Evolutionary conservation across 1,284 basidiomycete genomes (phyloP).

Genomic region (Omphalotus olearius): DNA sequence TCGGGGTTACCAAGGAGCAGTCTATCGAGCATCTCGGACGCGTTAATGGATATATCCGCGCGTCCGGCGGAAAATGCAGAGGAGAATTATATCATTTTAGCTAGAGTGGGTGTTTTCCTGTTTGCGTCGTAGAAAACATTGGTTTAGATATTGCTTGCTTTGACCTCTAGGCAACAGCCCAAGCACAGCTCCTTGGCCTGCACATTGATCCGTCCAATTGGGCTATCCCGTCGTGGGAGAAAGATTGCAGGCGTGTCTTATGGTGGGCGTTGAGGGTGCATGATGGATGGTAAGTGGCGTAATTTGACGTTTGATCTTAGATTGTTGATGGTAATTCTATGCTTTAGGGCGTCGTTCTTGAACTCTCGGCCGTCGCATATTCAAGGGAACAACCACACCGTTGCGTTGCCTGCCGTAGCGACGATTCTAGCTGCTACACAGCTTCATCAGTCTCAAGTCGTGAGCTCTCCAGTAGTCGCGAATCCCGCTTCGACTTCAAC

Average conservation of each 20-base stretch:
- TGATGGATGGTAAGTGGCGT: conserved; percentile 16
- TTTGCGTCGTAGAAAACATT: no score
- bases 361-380: conserved; percentile 24
- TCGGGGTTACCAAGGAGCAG: conserved; percentile 1
- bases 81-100: conserved; percentile 11
- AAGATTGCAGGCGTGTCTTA: conserved; percentile 17
- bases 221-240: conserved; percentile 23
- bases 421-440: not conserved
- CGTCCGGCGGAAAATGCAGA: not conserved
- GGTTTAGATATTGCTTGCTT: no score
- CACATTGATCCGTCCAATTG: conserved; percentile 20
- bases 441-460: not conserved
- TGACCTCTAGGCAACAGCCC: conserved; percentile 19
- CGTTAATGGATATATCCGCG: conserved; percentile 4
- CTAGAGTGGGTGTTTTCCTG: not conserved
- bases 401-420: conserved; percentile 10
- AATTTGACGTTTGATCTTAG: not conserved
- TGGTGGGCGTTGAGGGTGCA: conserved; percentile 23
- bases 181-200: conserved; percentile 22
- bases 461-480: no score
- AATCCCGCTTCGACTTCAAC: no score
- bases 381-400: conserved; percentile 19
- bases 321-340: not conserved
- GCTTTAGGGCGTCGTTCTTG: conserved; percentile 20
- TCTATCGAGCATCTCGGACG: conserved; percentile 4